These are phyloP conservation scores for Flaveria trinervia DNA, from an alignment of 129 eudicot species.

Conservation along the genomic window DNA sequence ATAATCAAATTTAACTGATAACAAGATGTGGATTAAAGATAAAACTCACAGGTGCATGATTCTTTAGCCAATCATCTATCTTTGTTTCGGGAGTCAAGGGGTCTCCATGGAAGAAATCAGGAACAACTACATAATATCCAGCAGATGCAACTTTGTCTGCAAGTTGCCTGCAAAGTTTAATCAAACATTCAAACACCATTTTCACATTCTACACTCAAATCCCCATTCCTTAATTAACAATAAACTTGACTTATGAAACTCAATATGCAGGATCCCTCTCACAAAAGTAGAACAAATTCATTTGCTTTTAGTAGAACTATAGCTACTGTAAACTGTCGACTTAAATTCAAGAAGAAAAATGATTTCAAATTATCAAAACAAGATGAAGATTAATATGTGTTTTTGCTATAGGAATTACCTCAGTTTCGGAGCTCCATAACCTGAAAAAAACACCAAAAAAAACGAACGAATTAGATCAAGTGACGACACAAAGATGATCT, in stretches of 20 bases:
- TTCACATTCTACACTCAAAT: neutral
- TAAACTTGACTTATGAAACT: neutral
- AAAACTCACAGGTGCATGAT: conserved; percentile 58
- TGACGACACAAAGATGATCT: too few species aligned
- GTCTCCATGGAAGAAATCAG: conserved; percentile 69
- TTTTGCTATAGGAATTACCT: conserved; percentile 25
- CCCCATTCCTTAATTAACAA: neutral
- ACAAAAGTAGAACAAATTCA: neutral
- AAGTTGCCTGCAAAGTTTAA: conserved; percentile 47
- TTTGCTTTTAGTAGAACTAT: neutral
- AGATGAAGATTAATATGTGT: neutral
- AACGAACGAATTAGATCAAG: neutral
- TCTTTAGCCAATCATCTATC: conserved; percentile 47
- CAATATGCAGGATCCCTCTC: neutral
- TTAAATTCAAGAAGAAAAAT: neutral
- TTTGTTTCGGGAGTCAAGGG: conserved; percentile 37
- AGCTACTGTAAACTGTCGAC: neutral
- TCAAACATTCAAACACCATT: conserved; percentile 2
- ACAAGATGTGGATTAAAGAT: conserved; percentile 14
- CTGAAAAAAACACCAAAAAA: conserved; percentile 26
- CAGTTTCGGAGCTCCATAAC: conserved; percentile 51
- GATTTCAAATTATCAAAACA: neutral
- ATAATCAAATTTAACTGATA: neutral
- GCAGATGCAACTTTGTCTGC: conserved; percentile 76
- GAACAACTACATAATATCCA: conserved; percentile 78